A percentile compares a stretch with the other conserved stretches of the same genome.
phyloP scores from a whole-genome alignment of 768 basidiomycete species.

The Boletus eberwhitei region DNA sequence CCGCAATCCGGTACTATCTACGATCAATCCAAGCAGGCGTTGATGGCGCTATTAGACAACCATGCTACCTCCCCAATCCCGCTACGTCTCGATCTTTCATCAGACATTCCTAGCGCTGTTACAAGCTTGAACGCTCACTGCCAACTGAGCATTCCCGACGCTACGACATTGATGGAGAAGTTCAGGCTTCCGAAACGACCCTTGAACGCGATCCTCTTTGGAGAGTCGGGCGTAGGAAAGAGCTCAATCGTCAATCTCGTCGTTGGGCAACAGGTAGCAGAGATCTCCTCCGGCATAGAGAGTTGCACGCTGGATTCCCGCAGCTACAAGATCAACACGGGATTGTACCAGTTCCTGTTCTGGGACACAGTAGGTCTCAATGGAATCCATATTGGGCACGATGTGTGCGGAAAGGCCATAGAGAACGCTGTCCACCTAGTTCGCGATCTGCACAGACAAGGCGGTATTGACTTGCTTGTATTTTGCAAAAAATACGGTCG shows the following conservation, averaged over 20 bases:
- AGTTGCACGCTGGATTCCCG: slow-evolving; percentile 35
- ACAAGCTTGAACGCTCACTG: slow-evolving; percentile 12
- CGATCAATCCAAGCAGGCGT: slow-evolving; percentile 12
- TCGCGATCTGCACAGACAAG: slow-evolving; percentile 22
- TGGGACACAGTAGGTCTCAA: slow-evolving; percentile 35
- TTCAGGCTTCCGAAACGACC: slow-evolving; percentile 13
- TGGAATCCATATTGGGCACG: slow-evolving; percentile 7
- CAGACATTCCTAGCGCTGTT: not conserved
- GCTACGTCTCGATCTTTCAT: slow-evolving; percentile 18
- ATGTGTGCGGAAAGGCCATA: slow-evolving; percentile 17
- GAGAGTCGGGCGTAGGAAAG: slow-evolving; percentile 40
- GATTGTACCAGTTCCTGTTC: slow-evolving; percentile 20
- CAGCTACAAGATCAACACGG: slow-evolving; percentile 23
- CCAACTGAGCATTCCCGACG: slow-evolving; percentile 10
- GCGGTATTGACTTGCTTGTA: slow-evolving; percentile 39
- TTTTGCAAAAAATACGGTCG: slow-evolving; percentile 34
- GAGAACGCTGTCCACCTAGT: slow-evolving; percentile 29
- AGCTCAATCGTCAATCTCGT: slow-evolving; percentile 42
- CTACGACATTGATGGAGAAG: slow-evolving; percentile 7
- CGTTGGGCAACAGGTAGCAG: slow-evolving; percentile 20
- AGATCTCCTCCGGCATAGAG: slow-evolving; percentile 20
- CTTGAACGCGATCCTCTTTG: slow-evolving; percentile 37
- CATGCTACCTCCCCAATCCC: slow-evolving; percentile 5
- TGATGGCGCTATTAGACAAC: slow-evolving; percentile 9
- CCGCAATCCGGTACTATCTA: not conserved